Evolutionary conservation across 2,329 filamentous ascomycete genomes (phyloP).

Genomic region (Colletotrichum tofieldiae): DNA sequence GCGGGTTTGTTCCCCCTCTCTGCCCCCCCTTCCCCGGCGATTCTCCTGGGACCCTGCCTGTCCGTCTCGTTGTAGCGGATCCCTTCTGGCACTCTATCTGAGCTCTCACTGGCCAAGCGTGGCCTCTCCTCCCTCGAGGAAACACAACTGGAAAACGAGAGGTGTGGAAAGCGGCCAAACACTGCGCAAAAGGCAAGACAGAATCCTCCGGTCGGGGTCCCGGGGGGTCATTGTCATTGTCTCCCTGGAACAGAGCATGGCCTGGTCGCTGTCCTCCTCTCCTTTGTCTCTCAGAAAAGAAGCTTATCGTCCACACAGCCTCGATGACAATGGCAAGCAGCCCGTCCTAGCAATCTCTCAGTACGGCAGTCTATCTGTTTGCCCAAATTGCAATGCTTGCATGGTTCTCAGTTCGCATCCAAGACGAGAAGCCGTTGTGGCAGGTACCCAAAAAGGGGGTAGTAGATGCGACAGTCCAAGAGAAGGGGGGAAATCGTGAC

Average conservation of each 20-base stretch:
- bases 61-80: conserved; percentile 12
- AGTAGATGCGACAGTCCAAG: conserved; percentile 4
- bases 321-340: background rate
- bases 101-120: conserved; percentile 9
- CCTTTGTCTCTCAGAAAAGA: background rate
- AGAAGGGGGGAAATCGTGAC: background rate
- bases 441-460: background rate
- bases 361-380: background rate
- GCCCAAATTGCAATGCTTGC: too few relatives aligned
- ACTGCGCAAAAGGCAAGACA: background rate
- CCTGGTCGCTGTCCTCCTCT: background rate
- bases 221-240: background rate
- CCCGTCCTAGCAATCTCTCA: background rate
- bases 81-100: background rate
- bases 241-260: background rate
- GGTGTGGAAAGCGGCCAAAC: background rate
- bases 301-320: background rate
- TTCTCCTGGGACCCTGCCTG: conserved; percentile 24
- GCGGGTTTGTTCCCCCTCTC: background rate
- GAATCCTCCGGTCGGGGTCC: background rate
- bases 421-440: background rate
- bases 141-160: conserved; percentile 7
- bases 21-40: background rate
- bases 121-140: conserved; percentile 1
- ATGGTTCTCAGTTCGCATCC: background rate